phyloP scores from a whole-genome alignment of 306 rosid species.

The Dalbergia cultrata region DNA sequence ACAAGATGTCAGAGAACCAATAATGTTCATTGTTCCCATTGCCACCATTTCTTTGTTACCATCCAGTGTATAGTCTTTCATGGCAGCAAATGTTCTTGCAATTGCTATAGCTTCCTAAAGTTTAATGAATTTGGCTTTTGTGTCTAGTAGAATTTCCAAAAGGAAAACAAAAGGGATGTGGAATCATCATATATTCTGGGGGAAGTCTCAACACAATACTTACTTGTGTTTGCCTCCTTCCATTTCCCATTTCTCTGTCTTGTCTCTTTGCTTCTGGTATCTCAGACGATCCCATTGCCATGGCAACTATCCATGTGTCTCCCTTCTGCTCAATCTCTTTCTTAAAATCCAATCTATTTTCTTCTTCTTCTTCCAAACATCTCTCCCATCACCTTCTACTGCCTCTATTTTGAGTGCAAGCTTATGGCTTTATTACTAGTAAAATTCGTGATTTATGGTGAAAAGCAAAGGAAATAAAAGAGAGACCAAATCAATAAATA shows the following conservation, averaged over 20 bases:
- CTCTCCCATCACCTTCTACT: constrained; percentile 46
- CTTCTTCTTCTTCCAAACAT: constrained; percentile 47
- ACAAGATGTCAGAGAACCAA: constrained; percentile 89
- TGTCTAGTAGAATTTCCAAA: background rate
- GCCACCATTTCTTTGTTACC: constrained; percentile 98
- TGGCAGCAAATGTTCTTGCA: constrained; percentile 90
- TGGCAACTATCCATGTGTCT: constrained; percentile 66
- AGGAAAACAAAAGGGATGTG: background rate
- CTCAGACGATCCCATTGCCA: constrained; percentile 1
- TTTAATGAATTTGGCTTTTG: background rate
- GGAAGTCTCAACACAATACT: background rate
- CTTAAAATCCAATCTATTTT: constrained; percentile 62
- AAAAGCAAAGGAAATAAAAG: no score
- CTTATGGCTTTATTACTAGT: no score
- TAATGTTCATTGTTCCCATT: constrained; percentile 82
- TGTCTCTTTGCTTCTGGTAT: background rate
- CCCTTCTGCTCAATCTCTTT: constrained; percentile 47
- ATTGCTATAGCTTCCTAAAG: constrained; percentile 90
- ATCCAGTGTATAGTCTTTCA: constrained; percentile 79
- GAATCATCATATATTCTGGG: background rate
- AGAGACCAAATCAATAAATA: no score
- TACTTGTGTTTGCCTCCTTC: background rate
- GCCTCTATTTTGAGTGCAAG: no score
- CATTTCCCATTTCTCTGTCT: background rate
- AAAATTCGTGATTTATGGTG: no score